Percentiles rank a stretch among this genome's conserved stretches.
phyloP scores from a whole-genome alignment of 768 basidiomycete genomes.

The Lentinula sp. region DNA sequence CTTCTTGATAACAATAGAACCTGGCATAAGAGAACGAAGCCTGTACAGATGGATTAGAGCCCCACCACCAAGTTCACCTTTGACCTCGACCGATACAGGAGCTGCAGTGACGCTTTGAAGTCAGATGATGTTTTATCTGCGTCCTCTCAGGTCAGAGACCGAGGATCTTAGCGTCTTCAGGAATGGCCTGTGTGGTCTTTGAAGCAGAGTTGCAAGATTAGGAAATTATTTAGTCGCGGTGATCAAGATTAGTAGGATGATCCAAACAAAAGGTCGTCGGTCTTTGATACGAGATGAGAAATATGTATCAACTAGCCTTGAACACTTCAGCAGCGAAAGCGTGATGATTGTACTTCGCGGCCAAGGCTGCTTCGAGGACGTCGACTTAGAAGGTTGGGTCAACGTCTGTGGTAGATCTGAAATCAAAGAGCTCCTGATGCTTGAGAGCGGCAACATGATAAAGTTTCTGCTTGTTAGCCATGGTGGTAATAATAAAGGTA shows the following conservation, averaged over 20 bases:
- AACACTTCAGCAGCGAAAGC: neutral
- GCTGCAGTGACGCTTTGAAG: neutral
- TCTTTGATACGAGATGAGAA: neutral
- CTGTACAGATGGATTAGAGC: constrained; percentile 18
- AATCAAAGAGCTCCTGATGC: too few species aligned
- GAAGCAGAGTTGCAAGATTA: neutral
- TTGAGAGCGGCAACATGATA: too few species aligned
- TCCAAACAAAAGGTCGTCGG: neutral
- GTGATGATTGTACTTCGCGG: neutral
- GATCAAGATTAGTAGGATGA: neutral
- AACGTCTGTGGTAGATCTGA: too few species aligned
- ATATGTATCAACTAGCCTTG: neutral
- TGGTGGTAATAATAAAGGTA: too few species aligned
- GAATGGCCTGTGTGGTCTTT: neutral
- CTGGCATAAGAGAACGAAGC: constrained; percentile 14
- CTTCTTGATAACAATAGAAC: constrained; percentile 1
- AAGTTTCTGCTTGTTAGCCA: too few species aligned
- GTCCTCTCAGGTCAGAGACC: neutral
- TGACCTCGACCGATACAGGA: constrained; percentile 9
- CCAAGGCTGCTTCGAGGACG: neutral
- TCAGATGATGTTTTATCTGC: neutral
- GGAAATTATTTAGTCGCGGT: neutral
- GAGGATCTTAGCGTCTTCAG: neutral
- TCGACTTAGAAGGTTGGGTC: neutral
- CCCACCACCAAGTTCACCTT: constrained; percentile 12